A percentile compares a stretch with the other conserved stretches of the same genome.
phyloP scores from a whole-genome alignment of 306 rosid species.

The Gastrolobium bilobum region DNA sequence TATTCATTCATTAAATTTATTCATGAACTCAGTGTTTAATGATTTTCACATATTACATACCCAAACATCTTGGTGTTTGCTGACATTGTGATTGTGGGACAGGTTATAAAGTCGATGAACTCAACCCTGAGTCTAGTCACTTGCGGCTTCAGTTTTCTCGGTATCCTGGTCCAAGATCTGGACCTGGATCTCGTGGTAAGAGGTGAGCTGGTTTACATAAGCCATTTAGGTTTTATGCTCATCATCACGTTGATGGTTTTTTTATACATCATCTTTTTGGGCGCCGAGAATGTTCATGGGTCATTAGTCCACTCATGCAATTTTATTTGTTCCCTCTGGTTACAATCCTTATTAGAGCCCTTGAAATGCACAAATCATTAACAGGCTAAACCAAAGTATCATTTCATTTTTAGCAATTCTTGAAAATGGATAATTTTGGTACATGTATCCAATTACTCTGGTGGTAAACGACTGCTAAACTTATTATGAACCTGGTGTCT shows the following conservation, averaged over 20 bases:
- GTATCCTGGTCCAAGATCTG: constrained; percentile 88
- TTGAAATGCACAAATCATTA: constrained; percentile 50
- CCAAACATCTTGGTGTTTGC: constrained; percentile 33
- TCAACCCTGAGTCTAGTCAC: constrained; percentile 67
- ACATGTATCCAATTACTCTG: constrained; percentile 30
- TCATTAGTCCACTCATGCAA: constrained; percentile 36
- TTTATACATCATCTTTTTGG: constrained; percentile 22
- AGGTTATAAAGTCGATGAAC: constrained; percentile 88
- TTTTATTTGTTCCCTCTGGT: constrained; percentile 41
- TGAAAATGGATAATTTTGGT: constrained; percentile 44
- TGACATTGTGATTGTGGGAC: constrained; percentile 54
- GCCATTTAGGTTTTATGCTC: constrained; percentile 46
- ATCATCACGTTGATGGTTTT: constrained; percentile 29
- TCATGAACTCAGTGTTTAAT: not conserved
- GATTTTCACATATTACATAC: not conserved
- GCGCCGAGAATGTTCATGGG: constrained; percentile 40
- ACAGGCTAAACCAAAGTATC: constrained; percentile 40
- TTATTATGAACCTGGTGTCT: constrained; percentile 22
- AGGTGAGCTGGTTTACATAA: constrained; percentile 59
- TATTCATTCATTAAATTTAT: constrained; percentile 15
- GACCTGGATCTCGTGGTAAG: constrained; percentile 71
- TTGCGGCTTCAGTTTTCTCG: constrained; percentile 92
- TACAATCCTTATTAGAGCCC: constrained; percentile 40
- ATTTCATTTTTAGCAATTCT: constrained; percentile 36
- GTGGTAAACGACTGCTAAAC: constrained; percentile 45